A percentile compares a stretch with the other conserved stretches of the same genome.
phyloP scores from a whole-genome alignment of 2,329 filamentous ascomycete species.

The Pseudocercospora pini-densiflorae region DNA sequence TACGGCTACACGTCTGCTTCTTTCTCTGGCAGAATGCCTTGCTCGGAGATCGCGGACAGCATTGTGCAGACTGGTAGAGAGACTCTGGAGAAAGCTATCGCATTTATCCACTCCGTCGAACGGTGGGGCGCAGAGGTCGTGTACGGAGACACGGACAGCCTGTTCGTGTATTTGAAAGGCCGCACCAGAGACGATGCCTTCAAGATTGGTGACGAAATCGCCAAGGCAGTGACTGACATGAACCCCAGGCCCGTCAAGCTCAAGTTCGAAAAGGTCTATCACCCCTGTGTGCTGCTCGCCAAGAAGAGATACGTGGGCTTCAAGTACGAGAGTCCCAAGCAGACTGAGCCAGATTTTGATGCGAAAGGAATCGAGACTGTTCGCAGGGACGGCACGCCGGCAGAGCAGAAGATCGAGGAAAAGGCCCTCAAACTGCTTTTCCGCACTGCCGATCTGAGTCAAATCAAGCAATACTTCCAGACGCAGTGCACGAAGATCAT shows the following conservation, averaged over 20 bases:
- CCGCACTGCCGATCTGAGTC: conserved; percentile 83
- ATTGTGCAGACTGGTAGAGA: conserved; percentile 97
- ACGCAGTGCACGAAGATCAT: conserved; percentile 90
- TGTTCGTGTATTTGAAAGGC: conserved; percentile 89
- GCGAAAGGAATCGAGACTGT: conserved; percentile 99
- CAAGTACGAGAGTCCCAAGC: conserved; percentile 82
- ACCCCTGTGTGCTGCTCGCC: conserved; percentile 88
- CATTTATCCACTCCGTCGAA: conserved; percentile 84
- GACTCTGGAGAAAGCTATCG: conserved; percentile 91
- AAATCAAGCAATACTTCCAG: conserved; percentile 90
- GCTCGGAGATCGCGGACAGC: conserved; percentile 95
- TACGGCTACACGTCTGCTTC: conserved; percentile 98
- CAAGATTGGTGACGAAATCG: conserved; percentile 89
- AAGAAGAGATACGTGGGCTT: conserved; percentile 99
- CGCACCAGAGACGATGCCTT: conserved; percentile 89
- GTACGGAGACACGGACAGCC: conserved; percentile 94
- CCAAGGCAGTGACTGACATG: conserved; percentile 80
- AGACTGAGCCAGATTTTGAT: conserved; percentile 85
- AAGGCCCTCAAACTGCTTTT: conserved; percentile 88
- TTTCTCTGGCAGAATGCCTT: conserved; percentile 97
- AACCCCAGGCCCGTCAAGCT: conserved; percentile 93
- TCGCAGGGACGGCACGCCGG: conserved; percentile 89
- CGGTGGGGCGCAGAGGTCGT: conserved; percentile 95
- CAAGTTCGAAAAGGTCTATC: conserved; percentile 98
- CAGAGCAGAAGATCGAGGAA: conserved; percentile 96